phyloP scores from a whole-genome alignment of 371 early-diverging fungal genomes.

The Mortierella sp. region DNA sequence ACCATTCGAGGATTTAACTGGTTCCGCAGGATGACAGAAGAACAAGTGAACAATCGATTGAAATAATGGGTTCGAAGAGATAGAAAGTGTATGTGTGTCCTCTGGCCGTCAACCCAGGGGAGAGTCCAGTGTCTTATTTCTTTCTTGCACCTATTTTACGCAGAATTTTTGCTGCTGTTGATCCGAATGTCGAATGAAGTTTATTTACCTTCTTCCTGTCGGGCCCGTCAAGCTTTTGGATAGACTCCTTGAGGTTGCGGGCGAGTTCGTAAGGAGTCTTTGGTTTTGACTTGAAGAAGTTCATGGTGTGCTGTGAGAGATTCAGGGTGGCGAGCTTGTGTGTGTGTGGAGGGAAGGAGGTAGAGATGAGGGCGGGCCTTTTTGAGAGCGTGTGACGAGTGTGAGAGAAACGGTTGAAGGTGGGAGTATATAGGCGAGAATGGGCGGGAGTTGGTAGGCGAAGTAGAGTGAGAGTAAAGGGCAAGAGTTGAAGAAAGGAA shows the following conservation, averaged over 20 bases:
- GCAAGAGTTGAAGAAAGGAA: constrained; percentile 19
- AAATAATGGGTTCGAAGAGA: no score
- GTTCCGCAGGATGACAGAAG: not conserved
- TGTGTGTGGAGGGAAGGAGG: not conserved
- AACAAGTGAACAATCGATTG: not conserved
- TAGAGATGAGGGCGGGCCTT: no score
- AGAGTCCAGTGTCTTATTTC: no score
- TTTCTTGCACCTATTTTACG: constrained; percentile 11
- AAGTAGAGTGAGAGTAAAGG: no score
- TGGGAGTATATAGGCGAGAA: no score
- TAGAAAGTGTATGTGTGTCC: not conserved
- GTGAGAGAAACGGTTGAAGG: no score
- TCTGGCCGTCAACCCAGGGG: not conserved
- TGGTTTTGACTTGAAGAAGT: constrained; percentile 91
- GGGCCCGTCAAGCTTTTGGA: constrained; percentile 75
- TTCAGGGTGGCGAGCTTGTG: not conserved
- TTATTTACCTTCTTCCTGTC: constrained; percentile 72
- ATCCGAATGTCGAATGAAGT: not conserved
- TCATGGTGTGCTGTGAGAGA: constrained; percentile 65
- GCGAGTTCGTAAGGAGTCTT: constrained; percentile 94
- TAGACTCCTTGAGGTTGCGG: constrained; percentile 85
- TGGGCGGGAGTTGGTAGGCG: no score
- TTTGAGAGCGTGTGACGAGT: no score
- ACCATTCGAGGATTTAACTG: no score
- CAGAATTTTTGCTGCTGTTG: not conserved